Evolutionary conservation across 768 basidiomycete genomes (phyloP).

Genomic region (Amanita molliuscula): DNA sequence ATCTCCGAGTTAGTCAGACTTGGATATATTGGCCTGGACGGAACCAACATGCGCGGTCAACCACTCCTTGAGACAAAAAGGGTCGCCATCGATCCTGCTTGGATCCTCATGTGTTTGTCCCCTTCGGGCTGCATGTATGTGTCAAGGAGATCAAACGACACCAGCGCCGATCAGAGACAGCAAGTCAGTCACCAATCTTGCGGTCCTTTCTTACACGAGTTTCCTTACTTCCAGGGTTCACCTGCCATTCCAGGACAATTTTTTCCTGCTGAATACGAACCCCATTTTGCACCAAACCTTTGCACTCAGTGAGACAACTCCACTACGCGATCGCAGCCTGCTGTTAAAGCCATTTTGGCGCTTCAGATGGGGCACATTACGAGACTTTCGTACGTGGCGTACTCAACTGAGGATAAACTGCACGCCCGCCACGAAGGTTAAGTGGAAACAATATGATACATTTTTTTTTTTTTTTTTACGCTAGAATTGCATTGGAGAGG

Average conservation of each 20-base stretch:
- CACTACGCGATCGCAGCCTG: not conserved
- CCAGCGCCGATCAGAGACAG: slow-evolving; percentile 1
- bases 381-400: not conserved
- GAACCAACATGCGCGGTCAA: not conserved
- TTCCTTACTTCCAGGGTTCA: not conserved
- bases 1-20: not conserved
- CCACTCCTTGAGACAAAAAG: not conserved
- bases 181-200: not conserved
- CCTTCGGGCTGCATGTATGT: not conserved
- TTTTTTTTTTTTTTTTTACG: no score
- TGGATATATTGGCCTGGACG: not conserved
- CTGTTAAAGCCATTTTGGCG: not conserved
- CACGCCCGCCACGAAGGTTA: not conserved
- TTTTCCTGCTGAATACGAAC: not conserved
- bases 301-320: not conserved
- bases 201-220: not conserved
- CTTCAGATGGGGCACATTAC: not conserved
- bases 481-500: no score
- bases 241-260: not conserved
- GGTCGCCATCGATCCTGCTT: not conserved
- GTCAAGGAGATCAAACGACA: not conserved
- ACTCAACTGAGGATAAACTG: not conserved
- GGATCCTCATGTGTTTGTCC: not conserved
- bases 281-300: not conserved
- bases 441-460: no score